These are phyloP conservation scores for Arthrobotrys conoides DNA, from an alignment of 2,329 filamentous ascomycete genomes.

Conservation along the genomic window DNA sequence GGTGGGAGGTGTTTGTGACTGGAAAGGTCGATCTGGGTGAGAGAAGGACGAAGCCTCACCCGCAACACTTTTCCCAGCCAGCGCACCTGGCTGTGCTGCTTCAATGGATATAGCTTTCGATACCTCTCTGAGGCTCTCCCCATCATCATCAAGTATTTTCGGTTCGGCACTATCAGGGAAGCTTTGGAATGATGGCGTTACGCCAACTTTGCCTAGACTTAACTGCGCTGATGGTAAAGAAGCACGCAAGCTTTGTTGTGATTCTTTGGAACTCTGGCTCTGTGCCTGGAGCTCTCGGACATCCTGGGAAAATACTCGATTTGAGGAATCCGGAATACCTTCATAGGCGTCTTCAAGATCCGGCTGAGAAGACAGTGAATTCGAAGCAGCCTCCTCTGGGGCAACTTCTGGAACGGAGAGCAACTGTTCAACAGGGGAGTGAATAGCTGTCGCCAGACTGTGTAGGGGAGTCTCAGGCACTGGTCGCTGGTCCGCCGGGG, in stretches of 20 bases:
- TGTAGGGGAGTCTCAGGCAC: conserved; percentile 53
- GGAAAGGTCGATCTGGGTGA: conserved; percentile 34
- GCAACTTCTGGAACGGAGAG: background rate
- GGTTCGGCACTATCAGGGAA: conserved; percentile 11
- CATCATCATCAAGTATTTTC: background rate
- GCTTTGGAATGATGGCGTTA: conserved; percentile 48
- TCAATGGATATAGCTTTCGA: background rate
- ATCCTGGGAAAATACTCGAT: conserved; percentile 49
- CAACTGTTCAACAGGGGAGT: conserved; percentile 9
- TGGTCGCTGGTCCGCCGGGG: conserved; percentile 13
- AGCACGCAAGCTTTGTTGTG: conserved; percentile 38
- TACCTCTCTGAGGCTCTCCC: background rate
- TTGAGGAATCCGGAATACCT: conserved; percentile 51
- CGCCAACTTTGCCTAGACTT: conserved; percentile 51
- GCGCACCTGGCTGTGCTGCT: background rate
- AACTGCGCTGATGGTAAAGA: conserved; percentile 52
- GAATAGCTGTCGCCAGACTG: background rate
- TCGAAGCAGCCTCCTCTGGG: background rate
- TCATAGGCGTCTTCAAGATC: conserved; percentile 17
- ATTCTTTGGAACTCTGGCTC: conserved; percentile 46
- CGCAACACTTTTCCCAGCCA: conserved; percentile 54
- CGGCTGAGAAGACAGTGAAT: background rate
- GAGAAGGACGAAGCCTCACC: conserved; percentile 31
- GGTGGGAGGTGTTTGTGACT: conserved; percentile 46
- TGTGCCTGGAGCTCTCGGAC: conserved; percentile 47